Evolutionary conservation across 225 moss, liverwort and hornwort genomes (phyloP), one percentile per base, ranked within the genome.

Genomic region (Anthoceros angustus): DNA sequence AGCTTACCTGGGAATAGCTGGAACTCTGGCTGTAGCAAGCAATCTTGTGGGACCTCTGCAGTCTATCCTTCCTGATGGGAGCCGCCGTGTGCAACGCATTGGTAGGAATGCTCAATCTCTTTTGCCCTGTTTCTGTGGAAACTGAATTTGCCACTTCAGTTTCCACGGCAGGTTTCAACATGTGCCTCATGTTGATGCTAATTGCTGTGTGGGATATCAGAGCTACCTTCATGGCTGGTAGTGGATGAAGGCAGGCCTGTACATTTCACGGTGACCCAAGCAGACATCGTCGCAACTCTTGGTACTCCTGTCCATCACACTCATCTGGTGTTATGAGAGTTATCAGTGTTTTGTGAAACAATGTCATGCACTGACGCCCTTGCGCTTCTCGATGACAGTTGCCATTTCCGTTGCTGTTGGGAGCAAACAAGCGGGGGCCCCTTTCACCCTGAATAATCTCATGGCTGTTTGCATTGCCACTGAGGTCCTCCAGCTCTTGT

Each of bases 401-500:
- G 92, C 88, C 32, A 42, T 98, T 66, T 82, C 75, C 62, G 86
- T 80, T 40, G 88, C 86, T 32, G 72, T 98, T 64, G 92, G 87
- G 65, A 98, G 98, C 61, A 87, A 84, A 73, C 98, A 98, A 79
- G 76, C 89, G 0, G 98, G 81, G 68, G 98, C 98, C 62, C 98
- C 92, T 10, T 98, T 80, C 70, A 92, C 98, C 16, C 67, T 98
- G 64, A 98, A 89, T 79, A 98, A 98, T 72, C 84, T 98, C 72
- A 86, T 98, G 40, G 98, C 98, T 26, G 98, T 91, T 64, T 98
- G 98, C 72, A 92, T 98, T 71, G 98, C 92, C 43, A 98, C 98
- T 38, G 98, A 98, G 70, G 73, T 98, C 63, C 81, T 98, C 48
- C 98, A 98, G 76, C 75, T 98, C 23, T 75, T 98, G 41, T 98